phyloP scores from a whole-genome alignment of 1,284 basidiomycete genomes.

The Sporisorium scitamineum region DNA sequence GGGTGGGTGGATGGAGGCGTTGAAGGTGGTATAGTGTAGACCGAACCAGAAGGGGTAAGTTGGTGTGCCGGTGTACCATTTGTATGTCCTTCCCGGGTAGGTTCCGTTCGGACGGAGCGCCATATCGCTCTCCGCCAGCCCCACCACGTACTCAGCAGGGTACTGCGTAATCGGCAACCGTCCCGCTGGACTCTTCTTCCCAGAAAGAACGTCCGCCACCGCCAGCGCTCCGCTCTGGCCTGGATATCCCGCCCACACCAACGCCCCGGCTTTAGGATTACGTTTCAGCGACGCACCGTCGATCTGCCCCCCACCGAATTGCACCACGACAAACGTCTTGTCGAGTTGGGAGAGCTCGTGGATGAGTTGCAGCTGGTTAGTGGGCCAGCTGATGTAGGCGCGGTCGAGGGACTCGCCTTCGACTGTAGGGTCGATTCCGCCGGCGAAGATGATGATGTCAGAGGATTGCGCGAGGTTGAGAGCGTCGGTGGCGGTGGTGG shows the following conservation, averaged over 20 bases:
- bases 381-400: slow-evolving; percentile 14
- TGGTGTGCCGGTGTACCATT: slow-evolving; percentile 24
- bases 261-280: neutral
- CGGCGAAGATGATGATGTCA: slow-evolving; percentile 21
- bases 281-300: slow-evolving; percentile 15
- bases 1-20: neutral
- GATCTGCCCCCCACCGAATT: slow-evolving; percentile 32
- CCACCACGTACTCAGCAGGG: slow-evolving; percentile 15
- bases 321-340: slow-evolving; percentile 19
- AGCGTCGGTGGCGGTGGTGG: neutral
- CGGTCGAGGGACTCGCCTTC: slow-evolving; percentile 24
- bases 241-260: slow-evolving; percentile 33
- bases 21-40: slow-evolving; percentile 27
- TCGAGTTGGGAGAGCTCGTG: neutral
- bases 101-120: neutral
- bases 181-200: slow-evolving; percentile 9
- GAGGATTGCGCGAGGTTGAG: neutral
- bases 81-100: slow-evolving; percentile 30
- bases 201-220: slow-evolving; percentile 14
- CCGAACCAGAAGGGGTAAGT: slow-evolving; percentile 21
- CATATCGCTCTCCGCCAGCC: slow-evolving; percentile 12
- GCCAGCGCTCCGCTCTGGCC: slow-evolving; percentile 23
- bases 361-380: slow-evolving; percentile 28
- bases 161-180: slow-evolving; percentile 33
- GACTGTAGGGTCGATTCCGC: slow-evolving; percentile 21